Base-by-base conservation (phyloP, 371 early-diverging fungal species). In the Rhizopus sp. region DNA sequence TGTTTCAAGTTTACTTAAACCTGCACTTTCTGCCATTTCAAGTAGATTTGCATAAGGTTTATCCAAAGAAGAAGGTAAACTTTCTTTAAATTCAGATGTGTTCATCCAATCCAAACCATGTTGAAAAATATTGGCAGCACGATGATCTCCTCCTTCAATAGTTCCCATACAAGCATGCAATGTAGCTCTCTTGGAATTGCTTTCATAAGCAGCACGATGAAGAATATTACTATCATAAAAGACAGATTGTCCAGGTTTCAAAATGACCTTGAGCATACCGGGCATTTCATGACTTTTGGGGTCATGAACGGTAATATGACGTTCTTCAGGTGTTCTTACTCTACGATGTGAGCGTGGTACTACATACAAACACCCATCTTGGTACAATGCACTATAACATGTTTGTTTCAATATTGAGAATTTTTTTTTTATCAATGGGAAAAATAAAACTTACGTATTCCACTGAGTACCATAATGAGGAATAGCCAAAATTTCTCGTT, bases 381-480 rank as follows among this genome's bases (percentile, higher is more conserved):
- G 76, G 60, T 78, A 78, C 42, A 78, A 50, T 51, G 79, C 64
- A n/a, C n/a, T n/a, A n/a, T n/a, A n/a, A n/a, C n/a, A n/a, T n/a
- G n/a, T n/a, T n/a, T n/a, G n/a, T n/a, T n/a, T n/a, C n/a, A n/a
- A n/a, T n/a, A n/a, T n/a, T n/a, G n/a, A n/a, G n/a, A n/a, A n/a
- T n/a, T n/a, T n/a, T n/a, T n/a, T n/a, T n/a, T n/a, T n/a, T n/a
- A n/a, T n/a, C n/a, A n/a, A n/a, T n/a, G n/a, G n/a, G n/a, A n/a
- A n/a, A n/a, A n/a, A n/a, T n/a, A n/a, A n/a, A n/a, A n/a, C n/a
- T n/a, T n/a, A n/a, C n/a, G 76, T 76, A 62, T 78, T 78, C 79
- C 79, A 78, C 57, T 78, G 79, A 10, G 79, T 78, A n/a, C 79
- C 79, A 59, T 75, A 73, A 54, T 75, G 79, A 10, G 79, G 79